Evolutionary conservation across 1,284 basidiomycete species (phyloP).

Genomic region (Naganishia albida): DNA sequence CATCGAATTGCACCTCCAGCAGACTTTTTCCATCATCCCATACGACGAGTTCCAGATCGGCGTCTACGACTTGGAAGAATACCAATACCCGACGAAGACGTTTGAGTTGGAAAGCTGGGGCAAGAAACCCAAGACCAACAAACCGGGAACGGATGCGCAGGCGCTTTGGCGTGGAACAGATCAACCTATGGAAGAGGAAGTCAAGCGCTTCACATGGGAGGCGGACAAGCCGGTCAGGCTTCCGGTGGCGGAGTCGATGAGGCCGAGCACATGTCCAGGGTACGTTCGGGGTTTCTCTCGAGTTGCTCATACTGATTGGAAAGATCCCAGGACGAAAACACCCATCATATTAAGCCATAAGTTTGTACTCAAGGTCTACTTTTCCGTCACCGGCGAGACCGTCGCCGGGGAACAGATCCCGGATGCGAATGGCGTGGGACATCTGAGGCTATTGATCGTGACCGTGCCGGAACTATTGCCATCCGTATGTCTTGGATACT

Average conservation of each 20-base stretch:
- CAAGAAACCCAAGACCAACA: conserved; percentile 13
- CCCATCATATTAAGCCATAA: conserved; percentile 20
- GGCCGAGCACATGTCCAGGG: conserved; percentile 26
- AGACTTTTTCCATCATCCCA: conserved; percentile 19
- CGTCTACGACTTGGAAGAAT: conserved; percentile 11
- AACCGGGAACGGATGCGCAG: background rate
- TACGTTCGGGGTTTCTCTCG: background rate
- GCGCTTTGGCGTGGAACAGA: conserved; percentile 10
- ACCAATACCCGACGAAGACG: conserved; percentile 11
- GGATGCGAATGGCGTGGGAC: conserved; percentile 7
- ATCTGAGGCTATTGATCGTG: conserved; percentile 16
- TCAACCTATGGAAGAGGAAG: background rate
- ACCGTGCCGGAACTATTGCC: conserved; percentile 10
- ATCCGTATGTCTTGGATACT: conserved; percentile 15
- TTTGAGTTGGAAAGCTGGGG: background rate
- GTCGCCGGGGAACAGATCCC: conserved; percentile 10
- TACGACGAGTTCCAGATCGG: conserved; percentile 22
- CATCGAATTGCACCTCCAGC: conserved; percentile 17
- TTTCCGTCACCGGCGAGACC: conserved; percentile 23
- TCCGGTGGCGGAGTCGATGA: conserved; percentile 9
- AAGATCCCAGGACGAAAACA: conserved; percentile 12
- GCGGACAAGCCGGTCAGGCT: conserved; percentile 16
- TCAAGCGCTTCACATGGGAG: conserved; percentile 3
- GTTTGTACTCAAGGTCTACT: conserved; percentile 28
- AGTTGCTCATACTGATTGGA: background rate